phyloP scores from a whole-genome alignment of 2,329 filamentous ascomycete genomes.

The Fusarium gaditjirri region DNA sequence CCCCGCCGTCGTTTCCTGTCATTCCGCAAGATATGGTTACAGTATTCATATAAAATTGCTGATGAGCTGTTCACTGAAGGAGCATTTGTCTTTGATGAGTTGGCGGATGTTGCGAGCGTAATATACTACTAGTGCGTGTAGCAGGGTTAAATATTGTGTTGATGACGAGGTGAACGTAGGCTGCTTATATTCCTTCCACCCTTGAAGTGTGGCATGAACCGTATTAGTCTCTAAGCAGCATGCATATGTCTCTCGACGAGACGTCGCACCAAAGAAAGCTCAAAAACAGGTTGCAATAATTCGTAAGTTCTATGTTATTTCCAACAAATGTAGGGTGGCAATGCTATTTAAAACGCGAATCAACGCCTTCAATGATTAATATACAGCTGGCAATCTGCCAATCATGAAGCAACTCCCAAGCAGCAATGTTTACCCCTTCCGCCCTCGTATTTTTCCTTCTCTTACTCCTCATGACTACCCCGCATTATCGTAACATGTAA shows the following conservation, averaged over 20 bases:
- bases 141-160: background rate
- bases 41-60: no score
- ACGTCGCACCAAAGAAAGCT: background rate
- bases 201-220: background rate
- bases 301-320: background rate
- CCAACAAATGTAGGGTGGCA: conserved; percentile 2
- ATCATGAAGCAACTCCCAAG: background rate
- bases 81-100: no score
- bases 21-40: no score
- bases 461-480: conserved; percentile 20
- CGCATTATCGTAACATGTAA: conserved; percentile 56
- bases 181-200: background rate
- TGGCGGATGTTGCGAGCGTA: background rate
- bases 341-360: conserved; percentile 11
- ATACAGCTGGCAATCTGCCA: conserved; percentile 5
- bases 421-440: background rate
- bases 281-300: background rate
- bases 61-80: no score
- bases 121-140: background rate
- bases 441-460: background rate
- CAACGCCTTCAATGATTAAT: conserved; percentile 36
- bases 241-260: background rate
- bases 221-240: background rate
- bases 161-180: background rate
- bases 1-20: no score